phyloP scores from a whole-genome alignment of 2,329 filamentous ascomycete species.

The Claviceps digitariae region DNA sequence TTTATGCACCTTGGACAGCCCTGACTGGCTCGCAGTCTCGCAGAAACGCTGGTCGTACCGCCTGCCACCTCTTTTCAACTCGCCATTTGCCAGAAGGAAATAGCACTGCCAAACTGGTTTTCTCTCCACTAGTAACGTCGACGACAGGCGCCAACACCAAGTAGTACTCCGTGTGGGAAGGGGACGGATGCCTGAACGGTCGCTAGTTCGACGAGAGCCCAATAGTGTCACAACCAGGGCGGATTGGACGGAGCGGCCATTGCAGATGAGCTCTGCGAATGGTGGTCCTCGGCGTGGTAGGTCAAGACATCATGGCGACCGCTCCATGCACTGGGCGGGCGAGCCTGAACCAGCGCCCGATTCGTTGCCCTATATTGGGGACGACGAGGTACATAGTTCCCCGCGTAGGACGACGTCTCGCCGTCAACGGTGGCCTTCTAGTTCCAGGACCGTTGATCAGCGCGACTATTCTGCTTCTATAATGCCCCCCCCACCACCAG shows the following conservation, averaged over 20 bases:
- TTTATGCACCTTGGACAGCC: conserved; percentile 12
- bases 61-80: not conserved
- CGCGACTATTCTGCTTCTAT: conserved; percentile 10
- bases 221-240: conserved; percentile 10
- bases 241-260: conserved; percentile 17
- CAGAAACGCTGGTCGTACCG: conserved; percentile 6
- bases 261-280: conserved; percentile 17
- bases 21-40: conserved; percentile 11
- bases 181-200: not conserved
- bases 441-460: conserved; percentile 15
- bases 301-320: conserved; percentile 13
- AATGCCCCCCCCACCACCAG: conserved; percentile 16
- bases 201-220: conserved; percentile 11
- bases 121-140: not conserved
- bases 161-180: not conserved
- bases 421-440: conserved; percentile 8
- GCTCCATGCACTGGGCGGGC: conserved; percentile 7
- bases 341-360: conserved; percentile 10
- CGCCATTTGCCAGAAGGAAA: not conserved
- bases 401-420: conserved; percentile 16
- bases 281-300: conserved; percentile 15
- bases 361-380: conserved; percentile 16
- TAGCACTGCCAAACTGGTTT: not conserved
- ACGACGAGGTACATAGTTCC: conserved; percentile 19
- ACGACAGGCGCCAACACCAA: conserved; percentile 8